phyloP scores from a whole-genome alignment of 805 yeast species.

The Lipomyces mesembrius region DNA sequence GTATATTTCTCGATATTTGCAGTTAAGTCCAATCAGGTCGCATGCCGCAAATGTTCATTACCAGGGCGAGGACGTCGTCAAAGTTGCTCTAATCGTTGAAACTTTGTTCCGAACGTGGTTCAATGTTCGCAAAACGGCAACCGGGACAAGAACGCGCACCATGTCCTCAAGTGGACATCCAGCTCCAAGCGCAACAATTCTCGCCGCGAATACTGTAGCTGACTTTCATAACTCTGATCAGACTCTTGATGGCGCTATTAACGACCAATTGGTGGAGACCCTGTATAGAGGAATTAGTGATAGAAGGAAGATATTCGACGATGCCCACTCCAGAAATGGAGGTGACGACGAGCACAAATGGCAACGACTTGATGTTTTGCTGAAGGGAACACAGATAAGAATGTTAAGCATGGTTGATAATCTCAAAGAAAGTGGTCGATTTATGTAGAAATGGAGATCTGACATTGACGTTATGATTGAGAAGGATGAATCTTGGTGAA shows the following conservation, averaged over 20 bases:
- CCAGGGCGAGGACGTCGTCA: constrained; percentile 15
- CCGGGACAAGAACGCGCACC: constrained; percentile 15
- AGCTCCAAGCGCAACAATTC: neutral
- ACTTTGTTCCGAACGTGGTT: constrained; percentile 23
- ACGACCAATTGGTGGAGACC: neutral
- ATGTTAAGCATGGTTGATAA: constrained; percentile 7
- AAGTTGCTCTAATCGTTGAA: constrained; percentile 21
- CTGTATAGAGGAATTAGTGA: neutral
- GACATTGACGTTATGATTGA: neutral
- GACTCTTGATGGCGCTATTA: neutral
- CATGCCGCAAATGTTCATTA: neutral
- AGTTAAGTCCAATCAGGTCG: constrained; percentile 6
- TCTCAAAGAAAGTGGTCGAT: neutral
- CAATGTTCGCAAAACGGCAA: constrained; percentile 18
- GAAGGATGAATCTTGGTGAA: neutral
- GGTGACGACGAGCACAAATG: constrained; percentile 3
- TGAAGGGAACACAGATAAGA: constrained; percentile 18
- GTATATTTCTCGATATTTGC: constrained; percentile 17
- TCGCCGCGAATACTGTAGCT: constrained; percentile 1
- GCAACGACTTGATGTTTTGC: constrained; percentile 7
- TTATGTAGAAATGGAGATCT: neutral
- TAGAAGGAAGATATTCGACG: constrained; percentile 6
- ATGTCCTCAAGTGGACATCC: constrained; percentile 6
- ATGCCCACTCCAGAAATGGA: neutral
- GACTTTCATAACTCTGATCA: neutral